A percentile compares a stretch with the other conserved stretches of the same genome.
These are phyloP conservation scores for Schizonepeta tenuifolia DNA, from an alignment of 257 asterid genomes.

Conservation along the genomic window DNA sequence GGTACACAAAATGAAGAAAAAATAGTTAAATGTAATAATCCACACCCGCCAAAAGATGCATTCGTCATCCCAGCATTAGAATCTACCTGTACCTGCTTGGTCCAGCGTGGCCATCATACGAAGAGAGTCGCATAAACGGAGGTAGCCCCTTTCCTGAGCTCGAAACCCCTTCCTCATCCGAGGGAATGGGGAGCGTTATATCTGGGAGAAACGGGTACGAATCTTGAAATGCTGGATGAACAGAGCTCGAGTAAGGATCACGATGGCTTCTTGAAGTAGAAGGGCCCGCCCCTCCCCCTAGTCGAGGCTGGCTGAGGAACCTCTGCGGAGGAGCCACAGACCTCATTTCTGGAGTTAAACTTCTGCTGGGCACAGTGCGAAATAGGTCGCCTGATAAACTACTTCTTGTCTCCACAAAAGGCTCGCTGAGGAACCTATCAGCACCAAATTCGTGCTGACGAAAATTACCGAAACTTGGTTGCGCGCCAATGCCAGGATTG, in stretches of 20 bases:
- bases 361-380: slow-evolving; percentile 30
- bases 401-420: slow-evolving; percentile 40
- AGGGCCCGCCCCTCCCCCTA: slow-evolving; percentile 37
- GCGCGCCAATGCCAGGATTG: slow-evolving; percentile 24
- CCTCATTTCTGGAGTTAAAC: slow-evolving; percentile 34
- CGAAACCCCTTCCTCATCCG: slow-evolving; percentile 43
- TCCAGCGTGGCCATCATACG: slow-evolving; percentile 43
- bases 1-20: background rate
- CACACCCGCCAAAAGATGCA: slow-evolving; percentile 8
- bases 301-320: slow-evolving; percentile 40
- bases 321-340: slow-evolving; percentile 33
- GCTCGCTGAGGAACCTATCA: slow-evolving; percentile 34
- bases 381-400: slow-evolving; percentile 31
- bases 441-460: slow-evolving; percentile 37
- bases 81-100: slow-evolving; percentile 52
- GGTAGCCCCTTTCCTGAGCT: slow-evolving; percentile 48
- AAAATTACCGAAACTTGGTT: slow-evolving; percentile 32
- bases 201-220: slow-evolving; percentile 46
- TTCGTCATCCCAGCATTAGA: slow-evolving; percentile 10
- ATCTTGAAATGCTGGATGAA: slow-evolving; percentile 34
- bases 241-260: slow-evolving; percentile 40
- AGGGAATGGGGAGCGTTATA: slow-evolving; percentile 38
- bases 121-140: slow-evolving; percentile 47
- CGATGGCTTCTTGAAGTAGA: slow-evolving; percentile 35
- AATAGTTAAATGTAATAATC: background rate